phyloP scores from a whole-genome alignment of 2,329 filamentous ascomycete genomes.

The Aspergillus costaricaensis region DNA sequence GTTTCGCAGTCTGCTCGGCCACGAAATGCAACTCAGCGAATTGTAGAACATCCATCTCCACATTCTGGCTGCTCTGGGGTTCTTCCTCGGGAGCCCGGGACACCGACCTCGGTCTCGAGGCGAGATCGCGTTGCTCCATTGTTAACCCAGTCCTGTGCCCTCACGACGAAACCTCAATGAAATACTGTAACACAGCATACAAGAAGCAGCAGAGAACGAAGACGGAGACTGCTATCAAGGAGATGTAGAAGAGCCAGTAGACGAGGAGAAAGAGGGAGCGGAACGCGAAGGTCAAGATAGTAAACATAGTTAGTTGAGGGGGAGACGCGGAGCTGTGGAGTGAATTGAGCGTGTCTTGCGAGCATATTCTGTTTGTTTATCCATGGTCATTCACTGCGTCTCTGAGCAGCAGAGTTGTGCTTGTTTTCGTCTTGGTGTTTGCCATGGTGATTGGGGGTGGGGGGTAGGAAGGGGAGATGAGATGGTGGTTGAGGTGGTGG shows the following conservation, averaged over 20 bases:
- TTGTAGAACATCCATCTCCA: not conserved
- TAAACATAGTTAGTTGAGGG: too few species aligned
- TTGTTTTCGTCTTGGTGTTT: not conserved
- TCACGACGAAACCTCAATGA: too few species aligned
- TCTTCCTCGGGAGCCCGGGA: not conserved
- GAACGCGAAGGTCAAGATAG: too few species aligned
- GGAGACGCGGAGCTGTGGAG: too few species aligned
- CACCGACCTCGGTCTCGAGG: too few species aligned
- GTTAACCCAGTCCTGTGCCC: too few species aligned
- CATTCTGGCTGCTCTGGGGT: not conserved
- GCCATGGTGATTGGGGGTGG: not conserved
- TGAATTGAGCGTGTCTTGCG: too few species aligned
- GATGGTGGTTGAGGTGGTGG: not conserved
- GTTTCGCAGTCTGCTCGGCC: conserved; percentile 1
- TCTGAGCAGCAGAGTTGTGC: not conserved
- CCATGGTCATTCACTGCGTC: not conserved
- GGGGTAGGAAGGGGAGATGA: not conserved
- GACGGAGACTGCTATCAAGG: not conserved
- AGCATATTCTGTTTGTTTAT: not conserved
- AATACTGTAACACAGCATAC: too few species aligned
- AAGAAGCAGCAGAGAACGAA: too few species aligned
- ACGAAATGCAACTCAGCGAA: conserved; percentile 5
- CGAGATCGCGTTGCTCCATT: too few species aligned
- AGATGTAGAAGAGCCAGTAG: not conserved
- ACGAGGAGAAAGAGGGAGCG: not conserved